phyloP scores from a whole-genome alignment of 768 basidiomycete genomes.

The Amanita jacksonii region DNA sequence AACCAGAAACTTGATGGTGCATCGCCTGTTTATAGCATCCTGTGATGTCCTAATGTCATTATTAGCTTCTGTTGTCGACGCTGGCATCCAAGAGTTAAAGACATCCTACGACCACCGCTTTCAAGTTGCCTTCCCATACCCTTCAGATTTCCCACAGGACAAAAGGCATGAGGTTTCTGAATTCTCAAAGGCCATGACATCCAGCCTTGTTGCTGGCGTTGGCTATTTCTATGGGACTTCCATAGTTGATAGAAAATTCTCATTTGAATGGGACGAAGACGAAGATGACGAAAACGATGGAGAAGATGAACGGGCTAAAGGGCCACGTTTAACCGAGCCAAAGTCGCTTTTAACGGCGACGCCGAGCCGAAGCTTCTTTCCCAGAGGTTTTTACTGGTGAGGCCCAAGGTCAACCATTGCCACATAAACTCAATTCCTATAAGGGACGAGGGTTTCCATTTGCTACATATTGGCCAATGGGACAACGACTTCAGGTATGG shows the following conservation, averaged over 20 bases:
- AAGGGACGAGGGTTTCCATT: slow-evolving; percentile 97
- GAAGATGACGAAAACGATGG: slow-evolving; percentile 33
- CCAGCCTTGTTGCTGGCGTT: slow-evolving; percentile 86
- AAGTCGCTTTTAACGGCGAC: slow-evolving; percentile 81
- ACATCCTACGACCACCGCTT: slow-evolving; percentile 60
- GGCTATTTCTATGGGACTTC: slow-evolving; percentile 93
- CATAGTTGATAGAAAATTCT: slow-evolving; percentile 76
- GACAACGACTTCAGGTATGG: slow-evolving; percentile 67
- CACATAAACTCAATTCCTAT: slow-evolving; percentile 9
- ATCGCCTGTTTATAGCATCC: slow-evolving; percentile 15
- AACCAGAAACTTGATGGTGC: slow-evolving; percentile 57
- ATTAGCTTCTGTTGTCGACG: slow-evolving; percentile 54
- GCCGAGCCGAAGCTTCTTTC: slow-evolving; percentile 95
- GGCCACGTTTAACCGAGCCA: slow-evolving; percentile 65
- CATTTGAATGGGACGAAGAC: slow-evolving; percentile 86
- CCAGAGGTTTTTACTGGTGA: slow-evolving; percentile 94
- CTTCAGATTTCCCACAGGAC: slow-evolving; percentile 40
- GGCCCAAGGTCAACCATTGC: slow-evolving; percentile 5
- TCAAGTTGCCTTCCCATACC: slow-evolving; percentile 56
- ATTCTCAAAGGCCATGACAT: slow-evolving; percentile 85
- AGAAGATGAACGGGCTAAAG: slow-evolving; percentile 28
- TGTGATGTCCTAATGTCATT: slow-evolving; percentile 2
- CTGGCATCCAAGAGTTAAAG: slow-evolving; percentile 59
- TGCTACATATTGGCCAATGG: slow-evolving; percentile 86
- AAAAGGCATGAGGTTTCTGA: slow-evolving; percentile 40